These are phyloP conservation scores for Trametes gibbosa DNA, from an alignment of 768 basidiomycete species.

Conservation along the genomic window DNA sequence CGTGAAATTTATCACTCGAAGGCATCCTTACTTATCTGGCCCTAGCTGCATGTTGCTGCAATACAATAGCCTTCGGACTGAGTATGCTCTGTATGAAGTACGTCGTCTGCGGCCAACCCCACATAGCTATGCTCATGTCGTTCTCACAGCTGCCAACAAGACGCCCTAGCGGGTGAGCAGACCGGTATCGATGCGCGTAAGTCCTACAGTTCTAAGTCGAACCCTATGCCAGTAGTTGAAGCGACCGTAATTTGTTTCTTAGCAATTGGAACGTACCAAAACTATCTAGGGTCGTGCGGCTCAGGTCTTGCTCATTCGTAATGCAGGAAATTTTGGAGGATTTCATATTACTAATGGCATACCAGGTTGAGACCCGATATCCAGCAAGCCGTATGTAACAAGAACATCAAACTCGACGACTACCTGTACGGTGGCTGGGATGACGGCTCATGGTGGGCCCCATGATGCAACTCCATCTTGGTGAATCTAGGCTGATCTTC, in stretches of 20 bases:
- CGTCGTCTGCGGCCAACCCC: background rate
- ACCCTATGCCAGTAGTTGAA: background rate
- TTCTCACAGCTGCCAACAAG: background rate
- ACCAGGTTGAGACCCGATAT: background rate
- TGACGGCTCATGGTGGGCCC: background rate
- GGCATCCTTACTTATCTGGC: too few species aligned
- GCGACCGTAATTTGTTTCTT: too few species aligned
- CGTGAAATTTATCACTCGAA: background rate
- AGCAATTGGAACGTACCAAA: background rate
- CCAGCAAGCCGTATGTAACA: background rate
- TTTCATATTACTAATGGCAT: background rate
- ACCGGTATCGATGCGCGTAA: constrained; percentile 7
- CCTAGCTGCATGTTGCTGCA: constrained; percentile 4
- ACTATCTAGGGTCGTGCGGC: background rate
- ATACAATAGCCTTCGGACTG: background rate
- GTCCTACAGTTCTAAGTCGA: background rate
- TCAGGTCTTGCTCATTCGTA: background rate
- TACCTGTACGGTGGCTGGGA: background rate
- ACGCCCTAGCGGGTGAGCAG: background rate
- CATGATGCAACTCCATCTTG: background rate
- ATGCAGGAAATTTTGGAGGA: background rate
- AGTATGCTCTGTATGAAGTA: constrained; percentile 9
- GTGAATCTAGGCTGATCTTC: background rate
- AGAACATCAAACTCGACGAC: background rate
- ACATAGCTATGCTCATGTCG: background rate